Conservation (phyloP, 352 stramenopile species). For the Globisporangium cylindrosporum region DNA sequence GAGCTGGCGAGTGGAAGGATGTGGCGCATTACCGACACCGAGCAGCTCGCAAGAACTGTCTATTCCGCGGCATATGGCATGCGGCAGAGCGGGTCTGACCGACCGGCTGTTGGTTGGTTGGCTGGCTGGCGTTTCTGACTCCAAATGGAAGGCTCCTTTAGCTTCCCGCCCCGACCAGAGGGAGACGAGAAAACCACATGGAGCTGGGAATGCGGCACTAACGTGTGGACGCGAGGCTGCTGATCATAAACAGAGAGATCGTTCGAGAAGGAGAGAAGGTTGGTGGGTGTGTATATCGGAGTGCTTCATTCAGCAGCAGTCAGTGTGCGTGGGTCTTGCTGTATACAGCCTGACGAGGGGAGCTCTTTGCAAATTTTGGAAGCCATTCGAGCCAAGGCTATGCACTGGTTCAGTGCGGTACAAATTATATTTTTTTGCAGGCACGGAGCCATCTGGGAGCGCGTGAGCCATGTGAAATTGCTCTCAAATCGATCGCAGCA, state of each 20-base stretch:
- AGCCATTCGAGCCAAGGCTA: not conserved
- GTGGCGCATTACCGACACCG: not conserved
- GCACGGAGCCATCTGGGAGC: not conserved
- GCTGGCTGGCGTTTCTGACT: not conserved
- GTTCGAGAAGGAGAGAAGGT: not conserved
- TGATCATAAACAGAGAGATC: not conserved
- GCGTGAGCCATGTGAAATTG: not conserved
- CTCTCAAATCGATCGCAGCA: not conserved
- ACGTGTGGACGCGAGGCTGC: not conserved
- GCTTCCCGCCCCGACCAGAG: not conserved
- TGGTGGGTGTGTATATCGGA: not conserved
- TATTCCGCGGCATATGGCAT: slow-evolving; percentile 1
- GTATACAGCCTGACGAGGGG: not conserved
- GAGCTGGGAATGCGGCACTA: slow-evolving; percentile 6
- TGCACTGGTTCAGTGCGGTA: not conserved
- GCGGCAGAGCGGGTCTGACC: not conserved
- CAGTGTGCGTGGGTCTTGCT: too few species aligned
- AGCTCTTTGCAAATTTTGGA: not conserved
- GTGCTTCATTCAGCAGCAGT: not conserved
- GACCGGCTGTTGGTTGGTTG: not conserved
- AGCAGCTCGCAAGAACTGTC: not conserved
- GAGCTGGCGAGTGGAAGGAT: not conserved
- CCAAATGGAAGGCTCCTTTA: not conserved
- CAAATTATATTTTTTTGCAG: not conserved
- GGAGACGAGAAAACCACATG: slow-evolving; percentile 5